These are phyloP conservation scores for Nothophaeocryptopus gaeumannii DNA, from an alignment of 2,329 filamentous ascomycete species.

Conservation along the genomic window DNA sequence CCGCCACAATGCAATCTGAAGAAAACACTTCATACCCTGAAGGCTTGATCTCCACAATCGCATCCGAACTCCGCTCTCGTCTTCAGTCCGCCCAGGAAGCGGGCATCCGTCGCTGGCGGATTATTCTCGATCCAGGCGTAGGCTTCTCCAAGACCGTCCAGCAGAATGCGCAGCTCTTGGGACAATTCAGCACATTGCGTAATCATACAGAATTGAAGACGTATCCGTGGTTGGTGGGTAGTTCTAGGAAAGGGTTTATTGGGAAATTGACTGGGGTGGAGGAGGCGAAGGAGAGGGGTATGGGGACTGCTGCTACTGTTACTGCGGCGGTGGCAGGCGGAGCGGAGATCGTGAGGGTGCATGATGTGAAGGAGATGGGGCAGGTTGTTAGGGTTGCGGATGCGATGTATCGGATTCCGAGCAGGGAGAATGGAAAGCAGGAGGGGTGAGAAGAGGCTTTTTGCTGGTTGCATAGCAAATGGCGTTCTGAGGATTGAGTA, in stretches of 20 bases:
- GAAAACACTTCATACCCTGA: constrained; percentile 58
- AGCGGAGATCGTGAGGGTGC: constrained; percentile 87
- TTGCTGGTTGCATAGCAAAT: too few species aligned
- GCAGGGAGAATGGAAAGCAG: neutral
- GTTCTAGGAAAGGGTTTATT: constrained; percentile 86
- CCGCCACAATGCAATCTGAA: constrained; percentile 72
- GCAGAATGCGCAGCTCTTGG: constrained; percentile 79
- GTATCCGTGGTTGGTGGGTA: constrained; percentile 84
- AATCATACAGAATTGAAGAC: constrained; percentile 53
- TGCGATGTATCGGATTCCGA: constrained; percentile 58
- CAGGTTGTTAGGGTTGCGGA: constrained; percentile 84
- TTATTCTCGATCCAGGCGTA: constrained; percentile 88
- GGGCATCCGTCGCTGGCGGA: constrained; percentile 86
- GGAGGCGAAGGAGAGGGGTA: constrained; percentile 67
- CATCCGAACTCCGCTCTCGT: constrained; percentile 65
- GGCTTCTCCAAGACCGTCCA: constrained; percentile 83
- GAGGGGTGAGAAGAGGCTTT: neutral
- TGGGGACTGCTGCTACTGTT: constrained; percentile 86
- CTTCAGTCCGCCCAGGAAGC: constrained; percentile 74
- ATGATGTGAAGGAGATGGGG: constrained; percentile 84
- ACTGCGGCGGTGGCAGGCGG: constrained; percentile 81
- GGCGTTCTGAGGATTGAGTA: too few species aligned
- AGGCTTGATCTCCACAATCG: constrained; percentile 65
- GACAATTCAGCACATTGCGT: constrained; percentile 65
- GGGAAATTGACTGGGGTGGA: constrained; percentile 75